Base-by-base conservation (phyloP, 164 flowering plant species). In the Vitis amurensis region DNA sequence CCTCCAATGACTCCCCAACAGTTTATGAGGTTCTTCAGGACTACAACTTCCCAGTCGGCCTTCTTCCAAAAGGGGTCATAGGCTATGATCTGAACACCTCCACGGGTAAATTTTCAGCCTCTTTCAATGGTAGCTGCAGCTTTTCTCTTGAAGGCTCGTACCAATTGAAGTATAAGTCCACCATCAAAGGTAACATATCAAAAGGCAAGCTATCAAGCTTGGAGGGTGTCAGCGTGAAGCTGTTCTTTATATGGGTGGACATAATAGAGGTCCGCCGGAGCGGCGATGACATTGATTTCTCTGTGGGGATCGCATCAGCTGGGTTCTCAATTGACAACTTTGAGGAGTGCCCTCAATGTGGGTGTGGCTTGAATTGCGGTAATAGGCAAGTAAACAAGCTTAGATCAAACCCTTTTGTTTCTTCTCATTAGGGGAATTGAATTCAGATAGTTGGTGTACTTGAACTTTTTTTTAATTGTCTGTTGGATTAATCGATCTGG, bases 241-340 rank as follows among this genome's bases (percentile, higher is more conserved):
- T 84, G 11, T 59, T 74, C 2, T 77, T 82, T 48, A 23, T 82
- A 47, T 84, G 87, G 87, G 69, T 79, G 5, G 78, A 80, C 53
- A 82, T 84, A 15, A 78, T 84, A 10, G 84, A 82, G 74, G 87
- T 84, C 23, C 53, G 55, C 2, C 68, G 84, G 59, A 67, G 47
- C 2, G 84, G 79, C 3, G 81, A 80, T 17, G 64, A 71, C 17
- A 80, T 85, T 8, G 78, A 78, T 12, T 82, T 85, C 69, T 82
- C 86, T 8, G 86, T 85, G n/a, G 88, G 88, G 53, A 73, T 85
- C 63, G 79, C 84, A 0, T 76, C 80, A 15, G 86, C 83, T 11
- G 76, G 51, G 11, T 82, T 79, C 62, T 68, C 66, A 31, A 55
- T 84, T 44, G 80, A 75, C 59, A 80, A 82, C 61, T 85, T 85